Base-by-base conservation (phyloP, 345 rosid species). In the Chamaenerion angustifolium region DNA sequence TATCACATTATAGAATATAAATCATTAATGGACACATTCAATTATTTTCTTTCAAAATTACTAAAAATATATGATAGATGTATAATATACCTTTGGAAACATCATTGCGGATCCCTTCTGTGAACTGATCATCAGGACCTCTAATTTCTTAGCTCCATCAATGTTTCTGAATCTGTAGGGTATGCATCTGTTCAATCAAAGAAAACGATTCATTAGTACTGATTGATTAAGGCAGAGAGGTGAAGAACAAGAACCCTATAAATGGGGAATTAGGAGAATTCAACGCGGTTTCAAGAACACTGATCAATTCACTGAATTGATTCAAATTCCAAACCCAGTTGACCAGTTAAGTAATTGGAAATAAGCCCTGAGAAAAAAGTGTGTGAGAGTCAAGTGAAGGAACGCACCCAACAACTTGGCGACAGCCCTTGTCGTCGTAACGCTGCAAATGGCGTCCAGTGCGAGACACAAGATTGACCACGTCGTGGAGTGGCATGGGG, bases 391-490 rank as follows among this genome's bases (percentile, higher is more conserved):
- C 8, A 45, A 10, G 10, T 12, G 44, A 17, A n/a, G 41, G 27
- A 31, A 60, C 77, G 13, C 54, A 84, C 94, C 94, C 94, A 23
- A 78, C 94, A 60, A 84, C 89, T 35, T 70, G 85, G 51, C 94
- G 83, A 52, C 48, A 56, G 2, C 86, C 89, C 16, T 66, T 40
- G 5, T 23, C 37, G 12, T 76, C 58, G 63, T 84, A 84, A 18
- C 82, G 85, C 59, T 84, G 94, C 15, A 72, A 61, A 55, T 75
- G 74, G 23, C 94, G 72, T 16, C 94, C 89, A 25, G 86, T 74
- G 1, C 94, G 81, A 64, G 81, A 77, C 31, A 64, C 68, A 23
- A 71, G 58, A 48, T 78, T 56, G 46, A 72, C 68, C 59, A 67
- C 54, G 1, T 74, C 68, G 52, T 77, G 69, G 18, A 76, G 56